Base-by-base conservation (phyloP, 176 grass and related monocot species). In the Rhynchospora breviuscula region DNA sequence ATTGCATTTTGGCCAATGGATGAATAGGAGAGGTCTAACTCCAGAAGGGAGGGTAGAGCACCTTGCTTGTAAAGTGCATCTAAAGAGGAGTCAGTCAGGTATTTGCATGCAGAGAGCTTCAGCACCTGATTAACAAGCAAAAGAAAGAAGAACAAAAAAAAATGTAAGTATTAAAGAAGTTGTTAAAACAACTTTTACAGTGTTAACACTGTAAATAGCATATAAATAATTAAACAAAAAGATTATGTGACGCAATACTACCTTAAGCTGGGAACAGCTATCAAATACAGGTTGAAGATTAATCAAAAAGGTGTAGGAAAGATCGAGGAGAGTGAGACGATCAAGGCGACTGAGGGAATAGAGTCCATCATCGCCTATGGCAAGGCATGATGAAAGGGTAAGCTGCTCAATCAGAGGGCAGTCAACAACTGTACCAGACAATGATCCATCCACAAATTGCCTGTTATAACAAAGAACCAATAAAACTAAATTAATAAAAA, bases 51-150 rank as follows among this genome's bases (percentile, higher is more conserved):
- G 0, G 96, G 93, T 84, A 99, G 88, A 80, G 93, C 93, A 54
- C 80, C 56, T 14, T 93, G 78, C 88, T 79, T 90, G 79, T 95
- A 99, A 56, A 99, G 89, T 19, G 96, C 91, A 87, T 93, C 89
- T 67, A 99, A 85, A 51, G 96, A 95, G 35, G 91, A 83, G 70
- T 95, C 91, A 33, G 80, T 91, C 22, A 99, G 89, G 59, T 88
- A 93, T 79, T 99, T 99, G 93, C 96, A 99, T 56, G 96, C 96
- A 72, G 96, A 99, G 63, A 99, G 91, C 76, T 95, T 99, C 60
- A 99, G 84, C 18, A 88, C 79, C 95, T 98, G 89, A 54, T 46
- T 43, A 56, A 66, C 21, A 63, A 87, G 84, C 45, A 1, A 22
- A 5, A 71, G 13, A 64, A n/a, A 22, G 13, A 26, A 57, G 26